Base-by-base conservation (phyloP, 805 yeast genomes). In the Isabelozyma gotoi region DNA sequence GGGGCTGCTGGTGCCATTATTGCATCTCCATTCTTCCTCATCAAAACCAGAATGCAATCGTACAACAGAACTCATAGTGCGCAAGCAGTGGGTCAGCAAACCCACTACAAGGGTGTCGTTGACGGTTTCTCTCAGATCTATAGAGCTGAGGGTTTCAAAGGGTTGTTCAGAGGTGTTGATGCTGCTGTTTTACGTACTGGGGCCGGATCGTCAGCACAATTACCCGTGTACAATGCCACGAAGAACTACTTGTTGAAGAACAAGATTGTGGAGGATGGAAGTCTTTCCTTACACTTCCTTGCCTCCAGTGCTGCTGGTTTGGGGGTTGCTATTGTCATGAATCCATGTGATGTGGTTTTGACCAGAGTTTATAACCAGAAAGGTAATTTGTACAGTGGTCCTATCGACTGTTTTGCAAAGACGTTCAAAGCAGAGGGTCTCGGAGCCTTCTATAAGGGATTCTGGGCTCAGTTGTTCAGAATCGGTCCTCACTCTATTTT, bases 11-110 rank as follows among this genome's bases (percentile, higher is more conserved):
- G 98, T 45, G 97, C 97, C 14, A 68, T 85, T 20, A 55, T 87
- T 32, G 96, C 97, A 4, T 88, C 96, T 2, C 99, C 99, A 8
- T 78, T 94, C 59, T 94, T 88, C 62, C 77, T 94, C 52, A 82
- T 94, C 52, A 94, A 94, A 70, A 95, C 97, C 1, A 79, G 99
- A 73, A 88, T 94, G 96, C 99, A 94, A 71, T 86, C 97, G 2
- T 94, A 81, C 65, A 85, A 96, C 14, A 76, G 75, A 8, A 57
- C 69, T 2, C 70, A 84, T 46, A 44, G 41, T 14, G 37, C 47
- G 7, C 46, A 49, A 3, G 52, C 52, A 4, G 82, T 91, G 38
- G 99, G 99, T 40, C 92, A 90, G 57, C 99, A 94, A 65, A 89
- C 98, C 0, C 87, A 86, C 65, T 94, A 94, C 66, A 79, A 65